Evolutionary conservation across 768 basidiomycete genomes (phyloP).

Genomic region (Lactifluus rugatus): DNA sequence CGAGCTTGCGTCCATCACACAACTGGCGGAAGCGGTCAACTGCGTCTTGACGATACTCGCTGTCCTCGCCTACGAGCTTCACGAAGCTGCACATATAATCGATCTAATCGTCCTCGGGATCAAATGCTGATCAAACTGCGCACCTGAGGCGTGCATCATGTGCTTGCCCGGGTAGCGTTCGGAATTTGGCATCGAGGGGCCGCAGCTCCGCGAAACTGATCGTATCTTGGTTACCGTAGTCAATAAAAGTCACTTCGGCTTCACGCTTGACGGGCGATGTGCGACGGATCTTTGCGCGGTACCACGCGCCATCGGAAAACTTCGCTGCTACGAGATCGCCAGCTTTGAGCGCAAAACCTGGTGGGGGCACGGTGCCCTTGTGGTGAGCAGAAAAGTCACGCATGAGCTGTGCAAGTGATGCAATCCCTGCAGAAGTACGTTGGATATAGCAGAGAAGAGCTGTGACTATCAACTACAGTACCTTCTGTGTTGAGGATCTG

Average conservation of each 20-base stretch:
- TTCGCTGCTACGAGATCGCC: slow-evolving; percentile 93
- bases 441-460: background rate
- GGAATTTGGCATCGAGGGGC: slow-evolving; percentile 86
- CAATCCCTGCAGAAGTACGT: slow-evolving; percentile 54
- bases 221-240: slow-evolving; percentile 91
- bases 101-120: too few relatives aligned
- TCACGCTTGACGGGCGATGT: slow-evolving; percentile 85
- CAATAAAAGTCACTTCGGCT: slow-evolving; percentile 91
- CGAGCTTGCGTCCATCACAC: slow-evolving; percentile 88
- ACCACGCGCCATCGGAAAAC: slow-evolving; percentile 92
- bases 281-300: slow-evolving; percentile 85
- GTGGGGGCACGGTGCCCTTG: slow-evolving; percentile 46
- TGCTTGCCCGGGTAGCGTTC: slow-evolving; percentile 83
- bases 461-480: slow-evolving; percentile 25
- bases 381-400: slow-evolving; percentile 85
- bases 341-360: slow-evolving; percentile 69
- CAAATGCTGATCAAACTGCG: slow-evolving; percentile 7
- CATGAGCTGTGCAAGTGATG: slow-evolving; percentile 89
- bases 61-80: slow-evolving; percentile 67
- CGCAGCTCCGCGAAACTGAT: slow-evolving; percentile 76
- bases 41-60: slow-evolving; percentile 83
- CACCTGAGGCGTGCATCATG: slow-evolving; percentile 89
- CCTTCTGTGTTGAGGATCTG: slow-evolving; percentile 90
- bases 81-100: slow-evolving; percentile 52
- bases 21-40: slow-evolving; percentile 76